Evolutionary conservation across 2,329 filamentous ascomycete genomes (phyloP).

Genomic region (Colletotrichum sansevieriae): DNA sequence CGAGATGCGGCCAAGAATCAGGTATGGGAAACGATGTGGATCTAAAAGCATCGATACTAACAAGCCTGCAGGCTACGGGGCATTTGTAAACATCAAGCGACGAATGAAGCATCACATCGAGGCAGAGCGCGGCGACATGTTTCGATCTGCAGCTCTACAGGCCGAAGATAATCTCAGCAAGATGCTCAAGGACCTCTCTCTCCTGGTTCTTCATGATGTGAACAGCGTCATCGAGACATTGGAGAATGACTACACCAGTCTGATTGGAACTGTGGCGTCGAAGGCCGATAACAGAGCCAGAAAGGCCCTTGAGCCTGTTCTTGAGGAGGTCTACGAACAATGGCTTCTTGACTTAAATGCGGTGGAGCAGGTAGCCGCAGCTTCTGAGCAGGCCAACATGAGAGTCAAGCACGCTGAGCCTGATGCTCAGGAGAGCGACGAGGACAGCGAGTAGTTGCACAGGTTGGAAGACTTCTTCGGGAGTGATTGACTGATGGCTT

Average conservation of each 20-base stretch:
- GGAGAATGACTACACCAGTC: conserved; percentile 44
- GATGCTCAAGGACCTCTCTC: too few species aligned
- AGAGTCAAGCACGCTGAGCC: neutral
- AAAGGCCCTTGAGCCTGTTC: conserved; percentile 19
- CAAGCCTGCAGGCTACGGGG: too few species aligned
- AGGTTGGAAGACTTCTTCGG: too few species aligned
- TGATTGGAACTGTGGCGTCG: conserved; percentile 41
- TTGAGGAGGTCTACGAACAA: conserved; percentile 11
- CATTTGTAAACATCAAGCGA: too few species aligned
- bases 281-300: conserved; percentile 14
- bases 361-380: too few species aligned
- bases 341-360: neutral
- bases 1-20: neutral
- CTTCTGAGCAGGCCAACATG: neutral
- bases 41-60: too few species aligned
- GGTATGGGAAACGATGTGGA: conserved; percentile 42
- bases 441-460: neutral
- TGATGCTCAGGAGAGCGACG: neutral
- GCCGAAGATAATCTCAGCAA: too few species aligned
- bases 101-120: too few species aligned
- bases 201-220: conserved; percentile 20
- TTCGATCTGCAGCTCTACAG: too few species aligned
- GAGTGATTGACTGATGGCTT: too few species aligned
- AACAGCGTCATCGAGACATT: conserved; percentile 50
- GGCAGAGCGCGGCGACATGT: too few species aligned